A percentile compares a stretch with the other conserved stretches of the same genome.
These are phyloP conservation scores for Tetracladium setigerum DNA, from an alignment of 495 filamentous ascomycete species.

Conservation along the genomic window DNA sequence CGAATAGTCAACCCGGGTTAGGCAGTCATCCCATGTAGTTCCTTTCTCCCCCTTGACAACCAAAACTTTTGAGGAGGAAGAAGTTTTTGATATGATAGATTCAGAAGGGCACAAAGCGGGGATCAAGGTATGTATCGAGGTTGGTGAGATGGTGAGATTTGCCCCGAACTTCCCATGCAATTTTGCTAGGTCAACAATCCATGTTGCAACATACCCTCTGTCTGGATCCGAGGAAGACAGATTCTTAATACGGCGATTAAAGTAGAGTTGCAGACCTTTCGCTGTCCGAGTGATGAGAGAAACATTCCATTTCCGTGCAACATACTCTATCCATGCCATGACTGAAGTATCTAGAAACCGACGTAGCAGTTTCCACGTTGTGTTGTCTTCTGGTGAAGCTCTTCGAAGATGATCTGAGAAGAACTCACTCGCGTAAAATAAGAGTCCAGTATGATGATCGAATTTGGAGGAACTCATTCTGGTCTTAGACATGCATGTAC, in stretches of 20 bases:
- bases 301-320: conserved; percentile 23
- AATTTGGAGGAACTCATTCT: not conserved
- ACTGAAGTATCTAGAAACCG: conserved; percentile 27
- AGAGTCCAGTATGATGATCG: conserved; percentile 9
- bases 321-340: conserved; percentile 31
- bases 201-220: conserved; percentile 15
- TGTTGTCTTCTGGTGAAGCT: conserved; percentile 3
- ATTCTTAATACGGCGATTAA: conserved; percentile 17
- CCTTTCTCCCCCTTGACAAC: conserved; percentile 17
- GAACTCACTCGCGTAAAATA: conserved; percentile 22
- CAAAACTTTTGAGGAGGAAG: conserved; percentile 10
- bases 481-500: too few species aligned
- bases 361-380: conserved; percentile 13
- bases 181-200: conserved; percentile 26
- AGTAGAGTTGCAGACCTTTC: conserved; percentile 25
- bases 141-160: conserved; percentile 17
- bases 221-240: conserved; percentile 15
- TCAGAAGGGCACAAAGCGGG: conserved; percentile 29
- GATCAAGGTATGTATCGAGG: conserved; percentile 26
- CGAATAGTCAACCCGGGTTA: conserved; percentile 14
- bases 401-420: conserved; percentile 28
- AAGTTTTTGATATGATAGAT: conserved; percentile 24
- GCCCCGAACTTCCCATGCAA: conserved; percentile 24
- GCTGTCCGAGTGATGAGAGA: conserved; percentile 21
- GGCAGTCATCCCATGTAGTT: conserved; percentile 27